Evolutionary conservation across 2,329 filamentous ascomycete genomes (phyloP).

Genomic region (Cercospora canescens): DNA sequence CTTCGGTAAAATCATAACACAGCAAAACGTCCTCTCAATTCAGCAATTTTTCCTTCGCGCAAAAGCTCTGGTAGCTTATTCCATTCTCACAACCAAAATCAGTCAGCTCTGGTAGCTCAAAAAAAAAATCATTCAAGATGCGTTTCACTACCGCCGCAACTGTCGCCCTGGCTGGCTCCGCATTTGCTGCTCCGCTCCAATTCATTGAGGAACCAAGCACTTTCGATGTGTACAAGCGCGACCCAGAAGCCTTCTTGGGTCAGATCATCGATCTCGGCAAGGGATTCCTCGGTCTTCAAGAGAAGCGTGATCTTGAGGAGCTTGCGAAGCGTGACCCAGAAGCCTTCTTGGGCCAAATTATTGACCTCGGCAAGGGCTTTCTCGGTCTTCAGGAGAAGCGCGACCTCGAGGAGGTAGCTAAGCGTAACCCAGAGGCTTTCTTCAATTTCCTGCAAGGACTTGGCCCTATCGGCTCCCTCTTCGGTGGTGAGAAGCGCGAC

Average conservation of each 20-base stretch:
- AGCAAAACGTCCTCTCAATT: background rate
- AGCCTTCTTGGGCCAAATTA: too few relatives aligned
- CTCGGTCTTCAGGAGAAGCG: too few relatives aligned
- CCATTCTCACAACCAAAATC: background rate
- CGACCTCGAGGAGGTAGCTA: background rate
- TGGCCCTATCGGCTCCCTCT: background rate
- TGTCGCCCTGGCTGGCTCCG: background rate
- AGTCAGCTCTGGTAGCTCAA: background rate
- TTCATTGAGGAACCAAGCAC: background rate
- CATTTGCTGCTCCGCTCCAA: background rate
- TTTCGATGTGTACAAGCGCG: background rate
- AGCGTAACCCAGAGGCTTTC: background rate
- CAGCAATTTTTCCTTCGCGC: background rate
- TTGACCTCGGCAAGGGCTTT: too few relatives aligned
- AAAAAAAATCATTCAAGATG: background rate
- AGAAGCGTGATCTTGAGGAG: background rate
- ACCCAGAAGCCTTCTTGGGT: background rate
- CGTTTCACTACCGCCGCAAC: background rate
- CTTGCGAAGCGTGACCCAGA: too few relatives aligned
- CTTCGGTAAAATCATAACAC: background rate
- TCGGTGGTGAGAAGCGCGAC: background rate
- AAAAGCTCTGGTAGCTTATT: background rate
- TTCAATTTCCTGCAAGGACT: background rate
- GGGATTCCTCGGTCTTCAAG: background rate
- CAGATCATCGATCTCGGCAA: background rate